Percentiles rank a stretch among this genome's conserved stretches.
These are phyloP conservation scores for Fusarium sp. DNA, from an alignment of 2,329 filamentous ascomycete genomes.

Conservation along the genomic window DNA sequence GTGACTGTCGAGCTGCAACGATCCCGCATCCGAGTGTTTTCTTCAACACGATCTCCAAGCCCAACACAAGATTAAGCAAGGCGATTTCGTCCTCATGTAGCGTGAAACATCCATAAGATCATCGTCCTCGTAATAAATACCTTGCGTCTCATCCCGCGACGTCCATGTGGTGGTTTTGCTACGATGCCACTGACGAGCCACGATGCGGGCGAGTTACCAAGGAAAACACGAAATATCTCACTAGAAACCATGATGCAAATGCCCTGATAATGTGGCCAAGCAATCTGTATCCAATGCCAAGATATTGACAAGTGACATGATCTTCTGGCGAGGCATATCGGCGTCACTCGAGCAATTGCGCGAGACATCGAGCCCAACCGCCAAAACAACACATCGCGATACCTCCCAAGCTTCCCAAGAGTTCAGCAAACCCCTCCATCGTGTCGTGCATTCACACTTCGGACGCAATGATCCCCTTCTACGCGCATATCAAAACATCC, in stretches of 20 bases:
- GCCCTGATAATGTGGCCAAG: rapidly evolving
- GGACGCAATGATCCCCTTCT: background rate
- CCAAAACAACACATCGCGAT: background rate
- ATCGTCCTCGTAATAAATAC: background rate
- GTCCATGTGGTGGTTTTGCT: background rate
- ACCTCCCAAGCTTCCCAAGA: rapidly evolving
- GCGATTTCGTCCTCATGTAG: background rate
- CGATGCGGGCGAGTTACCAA: background rate
- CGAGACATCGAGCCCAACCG: background rate
- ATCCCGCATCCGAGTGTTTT: background rate
- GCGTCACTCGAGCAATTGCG: background rate
- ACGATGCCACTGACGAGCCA: background rate
- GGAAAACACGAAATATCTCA: rapidly evolving
- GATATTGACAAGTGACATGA: background rate
- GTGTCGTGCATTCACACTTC: no score
- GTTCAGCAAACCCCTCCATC: rapidly evolving
- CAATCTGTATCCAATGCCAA: rapidly evolving
- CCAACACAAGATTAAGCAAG: background rate
- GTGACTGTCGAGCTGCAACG: background rate
- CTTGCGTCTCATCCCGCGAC: background rate
- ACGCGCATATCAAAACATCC: background rate
- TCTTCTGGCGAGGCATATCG: background rate
- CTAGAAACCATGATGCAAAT: rapidly evolving
- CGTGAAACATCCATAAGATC: rapidly evolving
- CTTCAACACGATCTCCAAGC: background rate